phyloP scores from a whole-genome alignment of 352 stramenopile genomes.

The Pythium vanterpoolii region DNA sequence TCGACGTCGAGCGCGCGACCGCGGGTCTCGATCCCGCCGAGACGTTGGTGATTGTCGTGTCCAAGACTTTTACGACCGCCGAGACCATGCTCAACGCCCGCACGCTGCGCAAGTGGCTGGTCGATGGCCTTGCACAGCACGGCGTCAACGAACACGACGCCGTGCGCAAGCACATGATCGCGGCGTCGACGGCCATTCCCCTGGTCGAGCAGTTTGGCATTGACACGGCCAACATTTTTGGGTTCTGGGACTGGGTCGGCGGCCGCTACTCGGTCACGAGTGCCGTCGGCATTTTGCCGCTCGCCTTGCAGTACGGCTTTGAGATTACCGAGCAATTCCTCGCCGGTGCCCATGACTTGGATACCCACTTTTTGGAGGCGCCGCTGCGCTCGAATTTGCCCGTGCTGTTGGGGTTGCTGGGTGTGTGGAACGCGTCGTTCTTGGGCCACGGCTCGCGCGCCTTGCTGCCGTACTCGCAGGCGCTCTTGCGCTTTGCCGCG shows the following conservation, averaged over 20 bases:
- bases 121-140: conserved; percentile 90
- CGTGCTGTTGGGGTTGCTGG: conserved; percentile 95
- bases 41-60: conserved; percentile 96
- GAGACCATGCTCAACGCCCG: conserved; percentile 99
- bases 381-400: conserved; percentile 94
- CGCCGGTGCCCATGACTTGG: conserved; percentile 95
- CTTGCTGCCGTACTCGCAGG: conserved; percentile 92
- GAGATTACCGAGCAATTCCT: conserved; percentile 93
- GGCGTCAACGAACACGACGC: conserved; percentile 78
- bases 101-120: conserved; percentile 95
- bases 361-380: conserved; percentile 96
- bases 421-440: conserved; percentile 99
- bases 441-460: conserved; percentile 91
- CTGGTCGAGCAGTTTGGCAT: conserved; percentile 94
- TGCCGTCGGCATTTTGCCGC: conserved; percentile 94
- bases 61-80: conserved; percentile 98
- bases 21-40: conserved; percentile 92
- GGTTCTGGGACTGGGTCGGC: conserved; percentile 99
- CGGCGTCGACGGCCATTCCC: conserved; percentile 76
- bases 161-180: conserved; percentile 93
- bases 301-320: conserved; percentile 96
- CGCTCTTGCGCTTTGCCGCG: conserved; percentile 93
- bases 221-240: conserved; percentile 94
- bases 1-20: conserved; percentile 92
- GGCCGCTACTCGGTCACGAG: conserved; percentile 97